A percentile compares a stretch with the other conserved stretches of the same genome.
phyloP scores from a whole-genome alignment of 495 filamentous ascomycete species.

The Cercophora sp. region DNA sequence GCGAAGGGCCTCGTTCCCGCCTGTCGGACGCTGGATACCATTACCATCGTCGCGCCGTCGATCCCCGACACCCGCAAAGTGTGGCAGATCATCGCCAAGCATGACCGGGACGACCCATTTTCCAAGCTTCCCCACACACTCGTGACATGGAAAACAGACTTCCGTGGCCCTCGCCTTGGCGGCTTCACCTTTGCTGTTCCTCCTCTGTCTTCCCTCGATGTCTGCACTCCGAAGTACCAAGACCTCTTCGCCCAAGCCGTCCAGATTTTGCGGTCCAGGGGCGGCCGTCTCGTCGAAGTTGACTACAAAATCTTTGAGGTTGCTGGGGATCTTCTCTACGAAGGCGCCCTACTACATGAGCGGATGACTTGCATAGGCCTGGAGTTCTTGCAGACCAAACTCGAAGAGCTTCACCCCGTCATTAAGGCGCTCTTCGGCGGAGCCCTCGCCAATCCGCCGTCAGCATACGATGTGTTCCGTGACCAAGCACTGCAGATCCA shows the following conservation, averaged over 20 bases:
- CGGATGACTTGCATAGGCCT: conserved; percentile 42
- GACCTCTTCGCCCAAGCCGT: conserved; percentile 44
- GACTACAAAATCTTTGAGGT: conserved; percentile 54
- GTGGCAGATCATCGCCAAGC: conserved; percentile 51
- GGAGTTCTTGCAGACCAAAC: conserved; percentile 21
- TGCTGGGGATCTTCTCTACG: conserved; percentile 56
- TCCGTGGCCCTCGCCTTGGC: conserved; percentile 39
- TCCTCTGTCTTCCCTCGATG: conserved; percentile 39
- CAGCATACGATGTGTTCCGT: conserved; percentile 52
- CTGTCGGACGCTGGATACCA: conserved; percentile 58
- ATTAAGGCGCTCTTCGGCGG: conserved; percentile 48
- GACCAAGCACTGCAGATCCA: conserved; percentile 50
- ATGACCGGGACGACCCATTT: conserved; percentile 54
- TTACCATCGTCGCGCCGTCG: conserved; percentile 52
- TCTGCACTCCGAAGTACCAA: conserved; percentile 43
- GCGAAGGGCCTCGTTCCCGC: conserved; percentile 57
- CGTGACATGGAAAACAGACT: conserved; percentile 47
- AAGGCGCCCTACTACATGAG: conserved; percentile 53
- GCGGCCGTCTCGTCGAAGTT: conserved; percentile 42
- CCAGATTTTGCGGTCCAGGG: conserved; percentile 38
- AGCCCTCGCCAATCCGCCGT: conserved; percentile 42
- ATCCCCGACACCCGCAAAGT: conserved; percentile 51
- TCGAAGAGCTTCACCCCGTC: conserved; percentile 54
- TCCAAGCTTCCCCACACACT: conserved; percentile 43
- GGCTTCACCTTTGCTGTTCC: conserved; percentile 55